Conservation (phyloP, 257 asterid genomes). For the Nicotiana tabacum region DNA sequence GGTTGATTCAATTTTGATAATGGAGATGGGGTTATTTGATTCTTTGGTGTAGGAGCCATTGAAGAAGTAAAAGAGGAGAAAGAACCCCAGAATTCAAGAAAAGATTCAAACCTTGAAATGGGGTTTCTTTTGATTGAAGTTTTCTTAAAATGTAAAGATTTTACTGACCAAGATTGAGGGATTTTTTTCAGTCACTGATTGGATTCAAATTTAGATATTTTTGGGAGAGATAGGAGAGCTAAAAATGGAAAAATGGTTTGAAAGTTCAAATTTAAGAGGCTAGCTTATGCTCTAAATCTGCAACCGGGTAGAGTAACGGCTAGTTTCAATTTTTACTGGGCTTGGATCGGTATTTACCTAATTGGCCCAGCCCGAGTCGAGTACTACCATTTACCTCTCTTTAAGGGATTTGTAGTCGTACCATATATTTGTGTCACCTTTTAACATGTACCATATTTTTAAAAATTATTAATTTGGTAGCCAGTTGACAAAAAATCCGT, state of each 20-base stretch:
- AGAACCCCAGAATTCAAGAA: background rate
- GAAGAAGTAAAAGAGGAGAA: background rate
- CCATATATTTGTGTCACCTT: too few species aligned
- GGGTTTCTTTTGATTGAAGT: background rate
- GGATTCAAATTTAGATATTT: background rate
- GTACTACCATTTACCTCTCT: background rate
- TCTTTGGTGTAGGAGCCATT: constrained; percentile 64
- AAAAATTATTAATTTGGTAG: too few species aligned
- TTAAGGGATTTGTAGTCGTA: too few species aligned
- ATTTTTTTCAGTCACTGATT: background rate
- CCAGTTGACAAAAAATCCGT: too few species aligned
- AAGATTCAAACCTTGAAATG: background rate
- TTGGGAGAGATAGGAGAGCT: background rate
- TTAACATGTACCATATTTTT: too few species aligned
- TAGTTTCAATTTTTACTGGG: background rate
- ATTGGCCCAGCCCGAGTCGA: background rate
- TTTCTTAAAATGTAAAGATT: constrained; percentile 11
- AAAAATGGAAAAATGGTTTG: constrained; percentile 9
- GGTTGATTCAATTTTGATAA: constrained; percentile 25
- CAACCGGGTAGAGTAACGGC: background rate
- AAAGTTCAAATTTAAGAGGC: background rate
- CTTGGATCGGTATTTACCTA: background rate
- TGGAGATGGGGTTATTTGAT: constrained; percentile 26
- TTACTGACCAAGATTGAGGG: background rate
- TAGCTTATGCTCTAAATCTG: too few species aligned